These are phyloP conservation scores for Wickerhamiella occidentalis DNA, from an alignment of 805 yeast genomes.

Conservation along the genomic window DNA sequence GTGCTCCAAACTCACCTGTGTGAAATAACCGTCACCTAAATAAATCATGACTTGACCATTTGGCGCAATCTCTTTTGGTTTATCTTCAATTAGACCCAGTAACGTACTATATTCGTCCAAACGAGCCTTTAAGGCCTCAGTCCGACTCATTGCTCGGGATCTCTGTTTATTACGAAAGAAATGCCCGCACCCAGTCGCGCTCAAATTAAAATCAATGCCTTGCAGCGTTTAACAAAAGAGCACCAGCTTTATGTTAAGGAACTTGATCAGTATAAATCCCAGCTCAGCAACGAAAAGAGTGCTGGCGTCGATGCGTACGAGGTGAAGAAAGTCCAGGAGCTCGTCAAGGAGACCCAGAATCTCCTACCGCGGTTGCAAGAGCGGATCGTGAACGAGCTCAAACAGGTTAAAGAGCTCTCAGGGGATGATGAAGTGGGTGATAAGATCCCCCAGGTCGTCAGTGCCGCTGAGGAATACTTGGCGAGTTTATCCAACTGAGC, in stretches of 20 bases:
- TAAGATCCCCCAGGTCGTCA: slow-evolving; percentile 12
- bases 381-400: slow-evolving; percentile 30
- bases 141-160: background rate
- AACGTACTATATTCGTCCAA: slow-evolving; percentile 14
- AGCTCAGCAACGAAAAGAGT: slow-evolving; percentile 36
- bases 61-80: background rate
- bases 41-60: slow-evolving; percentile 16
- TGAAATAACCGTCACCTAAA: slow-evolving; percentile 26
- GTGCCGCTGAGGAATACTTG: slow-evolving; percentile 11
- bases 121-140: slow-evolving; percentile 4
- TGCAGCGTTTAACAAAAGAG: slow-evolving; percentile 58
- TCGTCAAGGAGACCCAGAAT: slow-evolving; percentile 42
- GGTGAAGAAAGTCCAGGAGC: slow-evolving; percentile 37
- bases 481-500: background rate
- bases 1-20: slow-evolving; percentile 16
- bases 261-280: slow-evolving; percentile 39
- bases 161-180: background rate
- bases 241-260: slow-evolving; percentile 49
- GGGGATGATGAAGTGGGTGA: slow-evolving; percentile 22
- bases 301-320: slow-evolving; percentile 50
- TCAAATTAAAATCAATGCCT: slow-evolving; percentile 59
- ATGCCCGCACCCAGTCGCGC: slow-evolving; percentile 46
- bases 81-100: background rate
- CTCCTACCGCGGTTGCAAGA: slow-evolving; percentile 39
- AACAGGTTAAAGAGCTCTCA: slow-evolving; percentile 19